Conservation (phyloP, 1,284 basidiomycete genomes). For the Apiotrichum veenhuisii region DNA sequence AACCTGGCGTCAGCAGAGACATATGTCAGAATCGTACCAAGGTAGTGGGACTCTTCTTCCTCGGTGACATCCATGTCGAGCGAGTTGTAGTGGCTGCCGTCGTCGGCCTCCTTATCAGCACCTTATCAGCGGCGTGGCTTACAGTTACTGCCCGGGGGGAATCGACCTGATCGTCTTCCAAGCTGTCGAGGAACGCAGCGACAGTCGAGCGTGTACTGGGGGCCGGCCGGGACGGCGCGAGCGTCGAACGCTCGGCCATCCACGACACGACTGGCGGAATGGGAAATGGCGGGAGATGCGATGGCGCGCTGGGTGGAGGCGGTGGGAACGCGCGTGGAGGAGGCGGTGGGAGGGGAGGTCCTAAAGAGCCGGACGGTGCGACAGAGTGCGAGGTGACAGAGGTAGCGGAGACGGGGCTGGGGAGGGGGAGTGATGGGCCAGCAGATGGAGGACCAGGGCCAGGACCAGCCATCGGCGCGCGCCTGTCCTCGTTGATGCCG, state of each 20-base stretch:
- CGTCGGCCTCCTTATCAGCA: neutral
- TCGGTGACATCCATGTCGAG: constrained; percentile 22
- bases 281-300: neutral
- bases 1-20: constrained; percentile 8
- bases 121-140: neutral
- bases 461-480: neutral
- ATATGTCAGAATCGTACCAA: constrained; percentile 10
- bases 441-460: neutral
- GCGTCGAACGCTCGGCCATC: constrained; percentile 12
- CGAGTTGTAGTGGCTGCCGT: constrained; percentile 15
- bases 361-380: neutral
- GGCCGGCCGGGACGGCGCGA: neutral
- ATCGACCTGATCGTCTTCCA: constrained; percentile 9
- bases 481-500: neutral
- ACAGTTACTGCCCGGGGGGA: neutral
- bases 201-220: neutral
- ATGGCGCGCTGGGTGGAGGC: too few relatives aligned
- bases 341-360: neutral
- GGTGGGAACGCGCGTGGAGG: too few relatives aligned
- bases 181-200: constrained; percentile 12
- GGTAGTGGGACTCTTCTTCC: constrained; percentile 25
- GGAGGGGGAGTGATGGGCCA: neutral
- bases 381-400: neutral
- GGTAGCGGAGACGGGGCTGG: neutral
- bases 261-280: neutral